Conservation (phyloP, 2,329 filamentous ascomycete genomes). For the Monascus ruber region DNA sequence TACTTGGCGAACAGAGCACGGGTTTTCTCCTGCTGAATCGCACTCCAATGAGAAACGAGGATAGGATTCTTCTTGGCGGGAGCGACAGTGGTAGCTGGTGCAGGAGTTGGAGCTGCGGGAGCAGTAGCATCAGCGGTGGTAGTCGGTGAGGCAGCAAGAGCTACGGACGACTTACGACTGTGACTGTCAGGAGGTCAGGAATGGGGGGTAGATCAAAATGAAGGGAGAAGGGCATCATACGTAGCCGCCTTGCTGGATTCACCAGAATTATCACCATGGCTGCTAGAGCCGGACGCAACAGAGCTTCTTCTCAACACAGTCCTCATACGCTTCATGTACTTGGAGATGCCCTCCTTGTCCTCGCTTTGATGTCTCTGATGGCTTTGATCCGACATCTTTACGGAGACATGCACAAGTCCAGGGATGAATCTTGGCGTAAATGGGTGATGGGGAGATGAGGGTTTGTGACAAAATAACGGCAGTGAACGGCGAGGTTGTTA, state of each 20-base stretch:
- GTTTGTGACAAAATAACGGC: too few species aligned
- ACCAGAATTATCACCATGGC: constrained; percentile 4
- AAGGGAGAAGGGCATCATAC: constrained; percentile 5
- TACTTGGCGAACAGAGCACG: constrained; percentile 37
- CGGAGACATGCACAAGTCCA: background rate
- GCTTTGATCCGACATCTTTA: constrained; percentile 15
- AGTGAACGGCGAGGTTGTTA: too few species aligned
- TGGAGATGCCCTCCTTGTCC: constrained; percentile 22
- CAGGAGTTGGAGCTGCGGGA: background rate
- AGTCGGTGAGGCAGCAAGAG: background rate
- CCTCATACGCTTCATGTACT: constrained; percentile 30
- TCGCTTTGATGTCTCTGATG: constrained; percentile 11
- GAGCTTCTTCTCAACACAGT: constrained; percentile 23
- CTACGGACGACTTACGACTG: background rate
- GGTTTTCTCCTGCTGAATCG: constrained; percentile 32
- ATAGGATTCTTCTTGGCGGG: constrained; percentile 8
- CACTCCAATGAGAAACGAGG: constrained; percentile 21
- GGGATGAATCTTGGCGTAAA: too few species aligned
- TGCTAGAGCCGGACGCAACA: constrained; percentile 13
- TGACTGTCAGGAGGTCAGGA: constrained; percentile 1
- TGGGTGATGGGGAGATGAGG: too few species aligned
- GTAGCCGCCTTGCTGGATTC: constrained; percentile 10
- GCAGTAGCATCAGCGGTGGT: constrained; percentile 1
- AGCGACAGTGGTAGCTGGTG: background rate
- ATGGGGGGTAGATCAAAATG: background rate